Evolutionary conservation across 768 basidiomycete species (phyloP).

Genomic region (Lactarius trivialis): DNA sequence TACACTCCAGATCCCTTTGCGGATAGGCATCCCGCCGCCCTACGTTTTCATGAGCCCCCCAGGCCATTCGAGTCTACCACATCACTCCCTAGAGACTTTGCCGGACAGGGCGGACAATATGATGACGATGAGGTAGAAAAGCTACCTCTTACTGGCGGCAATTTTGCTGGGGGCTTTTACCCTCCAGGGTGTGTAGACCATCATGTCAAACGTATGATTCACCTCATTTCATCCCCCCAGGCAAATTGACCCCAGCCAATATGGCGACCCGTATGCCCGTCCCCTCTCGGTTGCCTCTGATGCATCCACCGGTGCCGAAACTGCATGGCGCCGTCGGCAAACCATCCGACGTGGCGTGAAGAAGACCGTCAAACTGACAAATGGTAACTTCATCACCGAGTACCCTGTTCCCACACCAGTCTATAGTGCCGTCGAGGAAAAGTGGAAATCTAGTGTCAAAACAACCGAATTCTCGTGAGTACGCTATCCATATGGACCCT

Average conservation of each 20-base stretch:
- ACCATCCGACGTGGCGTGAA: slow-evolving; percentile 90
- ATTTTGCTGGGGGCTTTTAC: slow-evolving; percentile 61
- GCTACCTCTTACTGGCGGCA: slow-evolving; percentile 59
- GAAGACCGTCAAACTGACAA: slow-evolving; percentile 88
- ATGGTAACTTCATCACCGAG: slow-evolving; percentile 89
- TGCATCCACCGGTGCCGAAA: slow-evolving; percentile 33
- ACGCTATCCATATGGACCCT: too few species aligned
- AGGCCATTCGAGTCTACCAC: slow-evolving; percentile 54
- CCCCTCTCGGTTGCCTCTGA: slow-evolving; percentile 36
- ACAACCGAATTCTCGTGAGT: slow-evolving; percentile 89
- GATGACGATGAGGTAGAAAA: slow-evolving; percentile 78
- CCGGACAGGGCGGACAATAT: slow-evolving; percentile 34
- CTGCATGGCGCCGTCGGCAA: slow-evolving; percentile 64
- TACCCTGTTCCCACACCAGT: slow-evolving; percentile 85
- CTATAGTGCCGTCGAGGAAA: slow-evolving; percentile 71
- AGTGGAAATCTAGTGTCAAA: slow-evolving; percentile 55
- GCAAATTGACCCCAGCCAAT: slow-evolving; percentile 48
- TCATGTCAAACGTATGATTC: background rate
- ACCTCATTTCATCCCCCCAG: slow-evolving; percentile 17
- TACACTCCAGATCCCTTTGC: slow-evolving; percentile 62
- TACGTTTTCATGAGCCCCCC: slow-evolving; percentile 56
- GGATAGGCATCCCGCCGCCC: slow-evolving; percentile 53
- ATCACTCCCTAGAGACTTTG: slow-evolving; percentile 49
- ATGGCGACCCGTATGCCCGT: slow-evolving; percentile 61
- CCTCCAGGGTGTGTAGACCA: slow-evolving; percentile 56